phyloP scores from a whole-genome alignment of 139 green algal species.

The Gonium pectorale region DNA sequence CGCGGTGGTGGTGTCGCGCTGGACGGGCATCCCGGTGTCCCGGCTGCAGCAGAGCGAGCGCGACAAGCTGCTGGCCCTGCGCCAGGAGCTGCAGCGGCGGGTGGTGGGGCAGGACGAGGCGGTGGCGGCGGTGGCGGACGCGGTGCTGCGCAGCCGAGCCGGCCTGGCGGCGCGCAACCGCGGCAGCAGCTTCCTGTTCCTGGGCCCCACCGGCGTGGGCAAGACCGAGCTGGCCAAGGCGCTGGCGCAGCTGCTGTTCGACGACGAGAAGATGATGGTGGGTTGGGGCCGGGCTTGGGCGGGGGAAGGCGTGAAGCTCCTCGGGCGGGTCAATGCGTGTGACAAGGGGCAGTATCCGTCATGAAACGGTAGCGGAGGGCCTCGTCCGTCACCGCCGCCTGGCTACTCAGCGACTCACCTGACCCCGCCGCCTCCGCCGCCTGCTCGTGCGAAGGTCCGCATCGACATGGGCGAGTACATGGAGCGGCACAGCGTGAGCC shows the following conservation, averaged over 20 bases:
- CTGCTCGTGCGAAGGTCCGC: too few relatives aligned
- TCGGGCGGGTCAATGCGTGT: too few relatives aligned
- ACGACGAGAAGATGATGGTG: slow-evolving; percentile 87
- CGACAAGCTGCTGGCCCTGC: slow-evolving; percentile 93
- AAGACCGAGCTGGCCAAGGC: slow-evolving; percentile 98
- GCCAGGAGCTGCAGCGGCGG: slow-evolving; percentile 66
- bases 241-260: slow-evolving; percentile 92
- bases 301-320: too few relatives aligned
- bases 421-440: background rate
- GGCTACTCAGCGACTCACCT: too few relatives aligned
- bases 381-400: too few relatives aligned
- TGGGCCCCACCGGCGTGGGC: slow-evolving; percentile 92
- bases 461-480: slow-evolving; percentile 99
- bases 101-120: slow-evolving; percentile 64
- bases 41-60: slow-evolving; percentile 75
- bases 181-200: slow-evolving; percentile 89
- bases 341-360: too few relatives aligned
- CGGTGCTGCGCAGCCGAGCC: slow-evolving; percentile 81
- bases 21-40: slow-evolving; percentile 89
- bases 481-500: slow-evolving; percentile 93
- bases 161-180: slow-evolving; percentile 55
- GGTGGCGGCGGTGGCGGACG: slow-evolving; percentile 91
- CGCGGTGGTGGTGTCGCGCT: slow-evolving; percentile 84
- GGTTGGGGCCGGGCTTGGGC: slow-evolving; percentile 27
- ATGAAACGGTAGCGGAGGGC: too few relatives aligned